Evolutionary conservation across 2,329 filamentous ascomycete species (phyloP), one percentile per base, ranked within the genome.

Genomic region (Talaromyces rugulosus): DNA sequence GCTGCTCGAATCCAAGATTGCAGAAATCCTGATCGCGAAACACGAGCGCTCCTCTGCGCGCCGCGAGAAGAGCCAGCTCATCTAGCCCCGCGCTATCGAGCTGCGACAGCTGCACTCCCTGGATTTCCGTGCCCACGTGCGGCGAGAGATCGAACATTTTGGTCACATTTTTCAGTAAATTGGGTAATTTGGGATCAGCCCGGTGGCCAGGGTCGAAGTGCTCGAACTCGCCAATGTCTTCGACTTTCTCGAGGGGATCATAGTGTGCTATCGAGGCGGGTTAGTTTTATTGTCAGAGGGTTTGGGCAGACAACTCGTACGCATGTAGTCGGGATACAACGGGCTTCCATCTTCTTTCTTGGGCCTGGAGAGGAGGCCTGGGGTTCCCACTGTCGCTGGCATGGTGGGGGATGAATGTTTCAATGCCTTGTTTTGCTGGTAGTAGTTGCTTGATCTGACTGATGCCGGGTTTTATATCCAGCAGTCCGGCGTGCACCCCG

Each of bases 71-170:
- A 30, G 54, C 54, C 27, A 56, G 18, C 36, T 56, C 54, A 14
- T 56, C 54, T 14, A 56, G 23, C 12, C 54, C 54, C 6, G 54
- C 54, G 54, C 18, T 56, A 30, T 56, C 33, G n/a, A 56, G 54
- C 34, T 36, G 33, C n/a, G 54, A 56, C 33, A 56, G 18, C 54
- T 56, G 54, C 14, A 56, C 54, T 0, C 54, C 54, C 2, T 56
- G 54, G n/a, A 56, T 42, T 23, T 56, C 54, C n/a, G 54, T 56
- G 8, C 54, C 54, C 7, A 56, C 54, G 54, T 56, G 54, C 34
- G 54, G 54, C 12, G 52, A 55, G 12, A 55, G 52, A 34, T 55
- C 52, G 52, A 55, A 55, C 23, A 55, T 55, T 34, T 55, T 55
- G 52, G 52, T 55, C 3, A 23, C 52, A 12, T 55, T 23, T 55